Conservation (phyloP, 306 rosid genomes). For the Lupinus albus region DNA sequence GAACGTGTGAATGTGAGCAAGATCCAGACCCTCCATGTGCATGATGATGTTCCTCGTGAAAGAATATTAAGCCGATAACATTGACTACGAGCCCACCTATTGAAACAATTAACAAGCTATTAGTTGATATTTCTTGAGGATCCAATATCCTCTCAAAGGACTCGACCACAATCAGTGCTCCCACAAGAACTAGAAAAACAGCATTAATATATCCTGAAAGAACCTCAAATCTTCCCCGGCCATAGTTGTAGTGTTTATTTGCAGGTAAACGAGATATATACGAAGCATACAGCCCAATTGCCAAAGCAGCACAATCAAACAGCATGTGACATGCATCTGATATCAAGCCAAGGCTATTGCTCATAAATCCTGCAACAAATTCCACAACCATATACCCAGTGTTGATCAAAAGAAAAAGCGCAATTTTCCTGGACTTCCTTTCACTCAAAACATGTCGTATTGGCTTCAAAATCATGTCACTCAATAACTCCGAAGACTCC, state of each 20-base stretch:
- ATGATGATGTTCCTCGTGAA: constrained; percentile 96
- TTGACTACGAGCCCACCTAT: constrained; percentile 89
- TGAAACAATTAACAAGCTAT: constrained; percentile 75
- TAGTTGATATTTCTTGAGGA: constrained; percentile 89
- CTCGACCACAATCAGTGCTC: constrained; percentile 85
- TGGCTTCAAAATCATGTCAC: constrained; percentile 68
- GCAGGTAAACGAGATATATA: constrained; percentile 94
- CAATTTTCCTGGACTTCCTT: constrained; percentile 90
- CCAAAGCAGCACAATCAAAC: constrained; percentile 98
- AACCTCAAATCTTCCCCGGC: constrained; percentile 94
- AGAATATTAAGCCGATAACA: constrained; percentile 80
- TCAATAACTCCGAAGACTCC: constrained; percentile 53
- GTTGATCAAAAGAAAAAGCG: constrained; percentile 84
- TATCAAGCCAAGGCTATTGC: constrained; percentile 91
- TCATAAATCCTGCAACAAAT: constrained; percentile 86
- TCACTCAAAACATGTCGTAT: constrained; percentile 77
- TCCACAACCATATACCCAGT: constrained; percentile 91
- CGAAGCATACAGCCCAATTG: constrained; percentile 91
- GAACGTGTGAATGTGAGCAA: constrained; percentile 64
- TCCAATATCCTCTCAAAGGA: constrained; percentile 93
- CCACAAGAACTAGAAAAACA: constrained; percentile 87
- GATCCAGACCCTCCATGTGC: constrained; percentile 83
- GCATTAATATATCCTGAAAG: constrained; percentile 90
- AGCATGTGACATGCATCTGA: constrained; percentile 97
- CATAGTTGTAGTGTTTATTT: constrained; percentile 71